phyloP scores from a whole-genome alignment of 257 asterid species.

The Marsdenia floribunda region DNA sequence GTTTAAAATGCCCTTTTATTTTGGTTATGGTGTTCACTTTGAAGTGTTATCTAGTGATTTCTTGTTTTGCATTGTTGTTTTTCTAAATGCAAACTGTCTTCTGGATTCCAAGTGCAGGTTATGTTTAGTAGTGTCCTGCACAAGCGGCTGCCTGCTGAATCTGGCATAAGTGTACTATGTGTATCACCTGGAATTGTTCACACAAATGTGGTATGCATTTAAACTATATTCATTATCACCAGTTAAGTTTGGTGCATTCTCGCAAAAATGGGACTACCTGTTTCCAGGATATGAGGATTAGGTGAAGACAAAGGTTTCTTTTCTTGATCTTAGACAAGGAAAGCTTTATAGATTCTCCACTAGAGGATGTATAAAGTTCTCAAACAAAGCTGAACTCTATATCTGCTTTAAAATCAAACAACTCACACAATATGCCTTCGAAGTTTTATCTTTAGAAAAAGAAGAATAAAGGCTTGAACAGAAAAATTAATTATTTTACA shows the following conservation, averaged over 20 bases:
- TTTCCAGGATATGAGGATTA: not conserved
- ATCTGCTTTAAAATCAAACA: not conserved
- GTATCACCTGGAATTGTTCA: constrained; percentile 95
- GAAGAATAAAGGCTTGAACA: not conserved
- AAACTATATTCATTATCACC: constrained; percentile 7
- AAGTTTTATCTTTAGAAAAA: not conserved
- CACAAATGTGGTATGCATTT: constrained; percentile 85
- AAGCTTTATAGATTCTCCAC: not conserved
- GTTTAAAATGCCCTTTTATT: not conserved
- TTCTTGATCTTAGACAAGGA: not conserved
- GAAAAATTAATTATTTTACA: not conserved
- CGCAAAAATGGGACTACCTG: not conserved
- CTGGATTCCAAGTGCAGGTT: constrained; percentile 47
- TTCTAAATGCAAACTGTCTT: constrained; percentile 17
- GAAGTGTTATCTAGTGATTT: not conserved
- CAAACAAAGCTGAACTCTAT: not conserved
- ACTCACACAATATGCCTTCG: not conserved
- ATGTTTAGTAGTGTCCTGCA: constrained; percentile 93
- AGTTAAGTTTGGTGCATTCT: not conserved
- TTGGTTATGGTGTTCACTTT: not conserved
- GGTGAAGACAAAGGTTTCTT: not conserved
- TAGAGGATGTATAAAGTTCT: not conserved
- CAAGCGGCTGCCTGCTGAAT: constrained; percentile 83
- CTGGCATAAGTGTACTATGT: constrained; percentile 76
- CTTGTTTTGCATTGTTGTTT: not conserved